These are phyloP conservation scores for Backusella circina DNA, from an alignment of 192 early-diverging fungal genomes.

Conservation along the genomic window DNA sequence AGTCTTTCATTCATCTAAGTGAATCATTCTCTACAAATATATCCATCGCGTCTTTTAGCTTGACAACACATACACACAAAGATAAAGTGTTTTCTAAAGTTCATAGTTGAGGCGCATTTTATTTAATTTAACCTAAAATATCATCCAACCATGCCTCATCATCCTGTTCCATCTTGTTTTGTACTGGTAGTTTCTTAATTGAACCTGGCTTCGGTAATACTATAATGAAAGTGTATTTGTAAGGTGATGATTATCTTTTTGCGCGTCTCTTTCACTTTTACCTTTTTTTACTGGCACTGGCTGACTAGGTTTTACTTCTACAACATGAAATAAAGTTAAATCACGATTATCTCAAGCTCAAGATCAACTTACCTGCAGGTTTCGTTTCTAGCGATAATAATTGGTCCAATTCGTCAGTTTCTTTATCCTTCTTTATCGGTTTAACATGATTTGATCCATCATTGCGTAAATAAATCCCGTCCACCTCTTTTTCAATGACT, in stretches of 20 bases:
- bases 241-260: neutral
- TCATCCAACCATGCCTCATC: slow-evolving; percentile 34
- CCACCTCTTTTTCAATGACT: neutral
- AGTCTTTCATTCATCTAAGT: neutral
- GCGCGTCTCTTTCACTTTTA: neutral
- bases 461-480: slow-evolving; percentile 32
- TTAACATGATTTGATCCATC: slow-evolving; percentile 17
- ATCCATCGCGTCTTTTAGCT: neutral
- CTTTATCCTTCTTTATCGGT: neutral
- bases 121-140: slow-evolving; percentile 19
- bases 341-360: neutral
- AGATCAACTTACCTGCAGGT: neutral
- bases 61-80: no score
- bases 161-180: neutral
- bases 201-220: slow-evolving; percentile 6
- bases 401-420: slow-evolving; percentile 13
- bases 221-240: neutral
- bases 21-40: neutral
- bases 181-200: neutral
- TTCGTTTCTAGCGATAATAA: slow-evolving; percentile 11
- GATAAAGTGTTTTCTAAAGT: neutral
- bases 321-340: neutral
- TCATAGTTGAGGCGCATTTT: neutral
- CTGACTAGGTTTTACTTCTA: neutral
- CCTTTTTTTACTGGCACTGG: neutral